phyloP scores from a whole-genome alignment of 2,329 filamentous ascomycete genomes.

The Arthroderma uncinatum region DNA sequence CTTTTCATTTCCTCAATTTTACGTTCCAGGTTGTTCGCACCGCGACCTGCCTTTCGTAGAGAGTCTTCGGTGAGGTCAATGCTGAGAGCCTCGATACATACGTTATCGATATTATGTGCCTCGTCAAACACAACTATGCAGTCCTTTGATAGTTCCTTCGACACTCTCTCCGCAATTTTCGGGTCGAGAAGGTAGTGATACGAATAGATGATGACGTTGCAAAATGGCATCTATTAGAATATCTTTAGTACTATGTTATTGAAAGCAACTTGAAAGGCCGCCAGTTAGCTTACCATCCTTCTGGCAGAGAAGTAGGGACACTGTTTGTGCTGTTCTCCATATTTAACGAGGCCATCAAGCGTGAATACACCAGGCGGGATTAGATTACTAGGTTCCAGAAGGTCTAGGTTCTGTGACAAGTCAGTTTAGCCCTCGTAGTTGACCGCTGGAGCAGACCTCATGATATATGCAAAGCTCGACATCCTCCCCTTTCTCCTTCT shows the following conservation, averaged over 20 bases:
- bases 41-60: constrained; percentile 75
- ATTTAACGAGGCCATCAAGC: constrained; percentile 73
- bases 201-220: constrained; percentile 98
- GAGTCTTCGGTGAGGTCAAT: constrained; percentile 96
- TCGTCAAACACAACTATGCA: constrained; percentile 98
- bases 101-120: constrained; percentile 98
- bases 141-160: constrained; percentile 90
- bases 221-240: constrained; percentile 72
- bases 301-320: constrained; percentile 95
- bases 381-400: constrained; percentile 87
- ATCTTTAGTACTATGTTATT: constrained; percentile 16
- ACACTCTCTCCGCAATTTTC: constrained; percentile 92
- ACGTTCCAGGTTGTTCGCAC: constrained; percentile 78
- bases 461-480: constrained; percentile 94
- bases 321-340: constrained; percentile 91
- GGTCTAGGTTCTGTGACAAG: constrained; percentile 63
- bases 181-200: constrained; percentile 97
- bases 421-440: constrained; percentile 13
- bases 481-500: constrained; percentile 88
- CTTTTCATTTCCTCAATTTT: constrained; percentile 91
- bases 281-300: constrained; percentile 59
- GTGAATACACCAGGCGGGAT: constrained; percentile 95
- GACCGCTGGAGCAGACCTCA: constrained; percentile 48
- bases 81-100: constrained; percentile 94
- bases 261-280: neutral